Evolutionary conservation across 768 basidiomycete species (phyloP), one percentile per base, ranked within the genome.

Genomic region (Lepiota venenata): DNA sequence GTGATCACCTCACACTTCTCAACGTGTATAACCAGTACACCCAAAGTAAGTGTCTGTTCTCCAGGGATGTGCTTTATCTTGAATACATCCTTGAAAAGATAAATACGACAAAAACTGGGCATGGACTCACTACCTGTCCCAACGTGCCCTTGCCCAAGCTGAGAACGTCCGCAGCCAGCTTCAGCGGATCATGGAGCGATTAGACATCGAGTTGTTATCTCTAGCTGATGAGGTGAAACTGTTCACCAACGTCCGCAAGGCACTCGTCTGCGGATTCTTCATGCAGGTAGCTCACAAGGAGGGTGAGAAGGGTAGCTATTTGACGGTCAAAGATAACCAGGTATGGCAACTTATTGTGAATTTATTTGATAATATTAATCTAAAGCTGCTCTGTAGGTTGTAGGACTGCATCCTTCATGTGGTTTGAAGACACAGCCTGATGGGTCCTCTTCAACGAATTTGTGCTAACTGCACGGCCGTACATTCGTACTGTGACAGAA

Each of bases 281-380:
- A 98, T 97, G 96, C 96, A 98, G 66, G 84, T 93, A 11, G 97
- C 95, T 6, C 93, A 97, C 69, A 91, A 91, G 67, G 93, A 95
- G 65, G 91, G 92, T 2, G 91, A 93, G 66, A 94, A 92, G 69
- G 83, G 86, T 2, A 81, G 78, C 51, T 98, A 99, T 65, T 57
- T 87, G 58, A 99, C 95, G 0, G 85, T 97, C 55, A 98, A 98
- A 72, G 96, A 99, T 67, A 90, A 95, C 60, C 95, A 97, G 74
- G 90, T 83, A 58, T 21, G 16, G 80, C 20, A 27, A 27, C 2
- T 15, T 9, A 5, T 39, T 47, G 1, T 9, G n/a, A 40, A 25
- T 21, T 12, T 16, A 18, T 27, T 11, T 49, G 29, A 1, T 37
- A 18, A 2, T 44, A 10, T 4, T 18, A 7, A 32, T 8, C 32